Evolutionary conservation across 306 rosid genomes (phyloP).

Genomic region (Sesbania bispinosa): DNA sequence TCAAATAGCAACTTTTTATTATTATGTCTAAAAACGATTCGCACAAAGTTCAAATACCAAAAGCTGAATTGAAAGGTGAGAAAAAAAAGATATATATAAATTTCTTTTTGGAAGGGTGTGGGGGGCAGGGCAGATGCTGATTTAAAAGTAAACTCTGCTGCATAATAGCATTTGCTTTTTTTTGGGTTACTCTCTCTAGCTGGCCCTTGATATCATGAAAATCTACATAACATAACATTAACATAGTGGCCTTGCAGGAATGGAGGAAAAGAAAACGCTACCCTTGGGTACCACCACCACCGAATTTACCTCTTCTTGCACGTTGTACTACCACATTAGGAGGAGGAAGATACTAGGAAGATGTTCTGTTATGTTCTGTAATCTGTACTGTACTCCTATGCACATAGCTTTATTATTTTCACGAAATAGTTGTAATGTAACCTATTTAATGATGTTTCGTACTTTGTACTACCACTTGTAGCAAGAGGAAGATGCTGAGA

Average conservation of each 20-base stretch:
- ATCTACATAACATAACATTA: neutral
- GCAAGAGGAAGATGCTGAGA: neutral
- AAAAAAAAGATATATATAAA: neutral
- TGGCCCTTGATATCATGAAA: conserved; percentile 30
- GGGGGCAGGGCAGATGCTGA: conserved; percentile 33
- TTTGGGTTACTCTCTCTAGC: neutral
- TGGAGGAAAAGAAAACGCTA: conserved; percentile 20
- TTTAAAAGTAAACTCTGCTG: neutral
- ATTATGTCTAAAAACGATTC: conserved; percentile 29
- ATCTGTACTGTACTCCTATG: neutral
- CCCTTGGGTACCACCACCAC: no score
- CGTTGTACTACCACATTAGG: neutral
- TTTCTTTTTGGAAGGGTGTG: no score
- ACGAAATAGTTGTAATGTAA: neutral
- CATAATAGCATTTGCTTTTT: conserved; percentile 23
- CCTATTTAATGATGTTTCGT: neutral
- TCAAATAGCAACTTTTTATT: conserved; percentile 19
- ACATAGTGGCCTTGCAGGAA: neutral
- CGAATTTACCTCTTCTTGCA: neutral
- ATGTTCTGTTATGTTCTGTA: neutral
- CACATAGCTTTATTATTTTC: no score
- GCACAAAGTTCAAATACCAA: conserved; percentile 31
- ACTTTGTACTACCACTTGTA: neutral
- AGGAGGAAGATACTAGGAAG: conserved; percentile 21
- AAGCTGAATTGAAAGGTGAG: conserved; percentile 20